phyloP scores from a whole-genome alignment of 805 yeast species.

The Nakazawaea populi region DNA sequence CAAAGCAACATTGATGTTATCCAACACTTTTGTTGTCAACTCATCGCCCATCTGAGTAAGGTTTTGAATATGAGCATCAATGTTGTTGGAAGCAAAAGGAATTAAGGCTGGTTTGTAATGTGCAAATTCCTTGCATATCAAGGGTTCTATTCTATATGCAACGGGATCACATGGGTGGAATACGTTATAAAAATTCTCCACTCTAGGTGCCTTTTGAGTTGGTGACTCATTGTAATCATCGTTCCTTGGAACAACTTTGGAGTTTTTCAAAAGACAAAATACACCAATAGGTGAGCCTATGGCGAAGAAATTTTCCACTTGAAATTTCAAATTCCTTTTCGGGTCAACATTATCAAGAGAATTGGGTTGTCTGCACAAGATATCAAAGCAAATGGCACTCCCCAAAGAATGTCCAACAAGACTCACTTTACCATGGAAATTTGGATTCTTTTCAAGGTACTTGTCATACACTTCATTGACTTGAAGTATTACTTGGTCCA shows the following conservation, averaged over 20 bases:
- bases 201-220: conserved; percentile 38
- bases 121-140: conserved; percentile 47
- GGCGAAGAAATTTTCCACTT: conserved; percentile 69
- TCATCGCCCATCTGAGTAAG: conserved; percentile 36
- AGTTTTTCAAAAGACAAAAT: conserved; percentile 66
- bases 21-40: conserved; percentile 24
- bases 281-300: conserved; percentile 91
- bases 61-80: conserved; percentile 39
- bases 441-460: conserved; percentile 60
- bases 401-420: conserved; percentile 91
- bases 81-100: conserved; percentile 46
- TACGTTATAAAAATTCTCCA: conserved; percentile 68
- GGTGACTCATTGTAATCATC: conserved; percentile 6
- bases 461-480: conserved; percentile 56
- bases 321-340: conserved; percentile 47
- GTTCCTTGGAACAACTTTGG: conserved; percentile 44
- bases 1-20: conserved; percentile 11
- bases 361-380: conserved; percentile 48
- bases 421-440: conserved; percentile 75
- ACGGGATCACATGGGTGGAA: conserved; percentile 92
- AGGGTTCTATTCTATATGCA: conserved; percentile 85
- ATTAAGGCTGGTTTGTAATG: conserved; percentile 48
- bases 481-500: conserved; percentile 53
- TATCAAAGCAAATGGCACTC: conserved; percentile 75
- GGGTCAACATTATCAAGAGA: conserved; percentile 16